phyloP scores from a whole-genome alignment of 345 rosid genomes.

The Camelina sativa region DNA sequence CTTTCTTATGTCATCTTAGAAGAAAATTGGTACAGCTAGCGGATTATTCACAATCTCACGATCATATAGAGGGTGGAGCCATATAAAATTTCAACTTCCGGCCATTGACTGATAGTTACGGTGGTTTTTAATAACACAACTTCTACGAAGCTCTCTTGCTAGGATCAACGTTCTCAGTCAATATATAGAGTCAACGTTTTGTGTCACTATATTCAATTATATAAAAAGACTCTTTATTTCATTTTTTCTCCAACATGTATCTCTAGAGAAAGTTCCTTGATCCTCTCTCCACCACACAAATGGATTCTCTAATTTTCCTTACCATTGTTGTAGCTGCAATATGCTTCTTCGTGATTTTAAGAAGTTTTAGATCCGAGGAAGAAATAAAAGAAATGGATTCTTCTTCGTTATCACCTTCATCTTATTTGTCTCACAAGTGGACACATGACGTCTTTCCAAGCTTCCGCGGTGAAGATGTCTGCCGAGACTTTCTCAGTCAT shows the following conservation, averaged over 20 bases:
- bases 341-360: background rate
- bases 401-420: background rate
- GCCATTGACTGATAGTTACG: background rate
- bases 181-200: background rate
- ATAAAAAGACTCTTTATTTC: background rate
- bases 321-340: background rate
- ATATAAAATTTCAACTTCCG: background rate
- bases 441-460: background rate
- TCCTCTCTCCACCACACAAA: background rate
- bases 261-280: background rate
- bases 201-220: background rate
- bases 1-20: background rate
- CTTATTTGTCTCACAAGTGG: background rate
- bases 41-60: background rate
- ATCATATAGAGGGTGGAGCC: conserved; percentile 8
- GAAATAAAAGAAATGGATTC: background rate
- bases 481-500: background rate
- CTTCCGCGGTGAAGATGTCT: conserved; percentile 13
- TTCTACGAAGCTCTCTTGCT: conserved; percentile 10
- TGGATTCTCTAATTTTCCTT: background rate
- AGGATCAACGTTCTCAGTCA: background rate
- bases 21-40: background rate
- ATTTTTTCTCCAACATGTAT: background rate
- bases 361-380: background rate
- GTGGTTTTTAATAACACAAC: background rate